Conservation (phyloP, 768 basidiomycete species). For the Rhodosporidiobolus sp. region DNA sequence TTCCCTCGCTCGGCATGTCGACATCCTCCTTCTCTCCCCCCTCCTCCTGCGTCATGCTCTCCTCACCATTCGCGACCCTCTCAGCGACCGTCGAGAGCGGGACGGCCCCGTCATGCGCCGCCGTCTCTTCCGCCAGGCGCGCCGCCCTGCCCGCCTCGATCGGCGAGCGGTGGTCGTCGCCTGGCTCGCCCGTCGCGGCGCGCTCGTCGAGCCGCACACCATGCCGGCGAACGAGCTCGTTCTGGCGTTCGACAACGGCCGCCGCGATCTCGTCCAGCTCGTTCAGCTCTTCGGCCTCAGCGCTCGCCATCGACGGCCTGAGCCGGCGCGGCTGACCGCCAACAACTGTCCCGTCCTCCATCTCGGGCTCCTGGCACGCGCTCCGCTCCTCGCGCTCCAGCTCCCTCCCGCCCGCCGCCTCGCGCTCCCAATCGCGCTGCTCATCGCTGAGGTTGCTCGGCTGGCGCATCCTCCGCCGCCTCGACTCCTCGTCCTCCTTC, state of each 20-base stretch:
- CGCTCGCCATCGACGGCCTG: not conserved
- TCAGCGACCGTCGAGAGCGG: not conserved
- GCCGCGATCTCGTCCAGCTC: not conserved
- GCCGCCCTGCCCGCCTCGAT: not conserved
- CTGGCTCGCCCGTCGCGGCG: not conserved
- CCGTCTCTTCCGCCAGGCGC: too few relatives aligned
- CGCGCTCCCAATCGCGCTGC: not conserved
- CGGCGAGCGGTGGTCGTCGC: too few relatives aligned
- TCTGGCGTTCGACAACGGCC: not conserved
- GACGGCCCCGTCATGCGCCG: too few relatives aligned
- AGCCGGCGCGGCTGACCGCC: not conserved
- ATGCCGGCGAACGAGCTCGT: too few relatives aligned
- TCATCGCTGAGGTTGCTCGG: not conserved
- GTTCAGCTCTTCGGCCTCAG: not conserved
- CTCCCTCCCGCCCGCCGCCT: not conserved
- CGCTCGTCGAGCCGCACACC: not conserved
- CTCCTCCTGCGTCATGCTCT: not conserved
- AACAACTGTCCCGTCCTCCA: too few relatives aligned
- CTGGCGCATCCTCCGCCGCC: too few relatives aligned
- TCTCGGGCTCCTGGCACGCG: too few relatives aligned
- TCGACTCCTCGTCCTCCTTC: not conserved
- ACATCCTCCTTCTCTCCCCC: not conserved
- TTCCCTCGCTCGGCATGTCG: not conserved
- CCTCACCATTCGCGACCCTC: not conserved
- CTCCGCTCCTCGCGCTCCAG: too few relatives aligned